phyloP scores from a whole-genome alignment of 306 rosid species.

The Lablab purpureus region DNA sequence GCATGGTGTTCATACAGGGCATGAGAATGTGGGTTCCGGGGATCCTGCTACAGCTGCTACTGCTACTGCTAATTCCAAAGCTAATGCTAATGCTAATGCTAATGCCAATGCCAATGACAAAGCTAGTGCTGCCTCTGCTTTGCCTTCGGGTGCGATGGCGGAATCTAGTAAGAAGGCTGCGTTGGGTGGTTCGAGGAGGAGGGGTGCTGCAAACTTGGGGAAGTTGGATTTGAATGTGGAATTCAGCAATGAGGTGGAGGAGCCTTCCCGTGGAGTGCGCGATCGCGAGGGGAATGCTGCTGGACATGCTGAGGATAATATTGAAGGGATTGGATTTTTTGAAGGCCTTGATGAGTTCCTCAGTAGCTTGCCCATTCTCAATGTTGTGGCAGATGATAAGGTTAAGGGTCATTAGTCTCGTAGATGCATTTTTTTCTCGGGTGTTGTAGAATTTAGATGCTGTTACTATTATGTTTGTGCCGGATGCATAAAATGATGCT shows the following conservation, averaged over 20 bases:
- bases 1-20: constrained; percentile 46
- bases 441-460: constrained; percentile 57
- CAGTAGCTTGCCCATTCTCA: constrained; percentile 86
- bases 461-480: constrained; percentile 44
- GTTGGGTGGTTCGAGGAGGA: constrained; percentile 56
- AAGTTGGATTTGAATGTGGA: constrained; percentile 95
- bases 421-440: constrained; percentile 33
- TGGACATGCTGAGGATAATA: constrained; percentile 74
- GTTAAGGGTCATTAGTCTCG: constrained; percentile 72
- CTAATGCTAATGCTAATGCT: not conserved
- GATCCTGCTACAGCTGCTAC: constrained; percentile 39
- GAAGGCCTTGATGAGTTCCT: constrained; percentile 97
- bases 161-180: constrained; percentile 63
- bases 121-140: not conserved
- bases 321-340: constrained; percentile 82
- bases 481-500: constrained; percentile 26
- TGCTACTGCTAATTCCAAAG: not conserved
- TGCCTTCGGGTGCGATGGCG: constrained; percentile 41
- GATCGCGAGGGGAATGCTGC: constrained; percentile 60
- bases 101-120: not conserved
- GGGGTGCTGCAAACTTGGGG: constrained; percentile 71
- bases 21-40: constrained; percentile 48
- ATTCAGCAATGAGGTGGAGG: constrained; percentile 89
- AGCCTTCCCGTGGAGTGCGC: constrained; percentile 52
- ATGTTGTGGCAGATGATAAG: constrained; percentile 83